Evolutionary conservation across 1,139 yeast species (phyloP), one percentile per base, ranked within the genome.

Genomic region (Pichia sp.): DNA sequence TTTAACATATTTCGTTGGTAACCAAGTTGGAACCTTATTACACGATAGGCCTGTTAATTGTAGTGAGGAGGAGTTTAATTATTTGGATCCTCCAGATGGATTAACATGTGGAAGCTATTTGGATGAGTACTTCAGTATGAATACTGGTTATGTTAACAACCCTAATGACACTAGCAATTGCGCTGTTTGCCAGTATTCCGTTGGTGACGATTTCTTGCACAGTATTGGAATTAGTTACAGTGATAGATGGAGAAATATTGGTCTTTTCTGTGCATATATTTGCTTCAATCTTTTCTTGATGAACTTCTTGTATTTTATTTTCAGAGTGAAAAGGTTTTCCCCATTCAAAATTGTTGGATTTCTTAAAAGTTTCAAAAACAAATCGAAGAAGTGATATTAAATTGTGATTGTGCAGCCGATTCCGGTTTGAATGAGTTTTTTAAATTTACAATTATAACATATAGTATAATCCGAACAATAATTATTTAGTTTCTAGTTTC

Each of bases 211-310:
- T 42, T 85, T 74, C 63, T 66, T 86, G 64, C 58, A 63, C 0
- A 67, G 72, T 8, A 67, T 84, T 54, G 75, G 76, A 41, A 73
- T 81, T 52, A 66, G 69, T 34, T 82, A 71, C 64, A 61, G 69
- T 42, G 68, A 81, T 55, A 71, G 83, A 52, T 84, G 89, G 88
- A 78, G 90, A 74, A 83, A 85, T 64, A 56, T 84, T 57, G 91
- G 91, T 17, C 73, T 85, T 56, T 73, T 74, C 61, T 79, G 78
- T 71, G 84, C 71, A 12, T 85, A 80, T 66, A 74, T 81, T 56
- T 55, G 71, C 20, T 84, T 84, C 74, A 84, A 85, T 64, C 17
- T 63, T 5, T 46, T 48, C 43, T 34, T 49, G 3, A 59, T 59
- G 62, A 29, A 55, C 33, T 40, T 27, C 2, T 16, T 54, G 6